phyloP scores from a whole-genome alignment of 257 asterid genomes.

The Salvia rosmarinus region DNA sequence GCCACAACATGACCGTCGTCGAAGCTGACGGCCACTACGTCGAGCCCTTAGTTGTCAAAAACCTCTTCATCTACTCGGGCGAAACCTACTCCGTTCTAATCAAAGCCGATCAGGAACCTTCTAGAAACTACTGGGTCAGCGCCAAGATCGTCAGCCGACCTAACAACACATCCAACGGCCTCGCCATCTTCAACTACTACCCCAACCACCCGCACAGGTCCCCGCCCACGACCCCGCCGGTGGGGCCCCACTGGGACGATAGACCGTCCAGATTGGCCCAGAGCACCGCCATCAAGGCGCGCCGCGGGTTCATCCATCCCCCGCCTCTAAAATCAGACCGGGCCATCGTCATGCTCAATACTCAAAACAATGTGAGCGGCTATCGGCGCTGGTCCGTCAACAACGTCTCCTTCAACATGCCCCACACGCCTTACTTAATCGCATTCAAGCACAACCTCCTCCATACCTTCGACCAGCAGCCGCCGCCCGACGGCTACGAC shows the following conservation, averaged over 20 bases:
- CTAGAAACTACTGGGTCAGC: conserved; percentile 77
- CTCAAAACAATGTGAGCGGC: conserved; percentile 65
- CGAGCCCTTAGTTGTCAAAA: conserved; percentile 75
- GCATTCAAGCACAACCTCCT: conserved; percentile 52
- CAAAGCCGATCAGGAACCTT: conserved; percentile 68
- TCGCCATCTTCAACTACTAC: conserved; percentile 73
- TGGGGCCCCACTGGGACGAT: conserved; percentile 74
- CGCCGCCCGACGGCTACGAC: conserved; percentile 71
- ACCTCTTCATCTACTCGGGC: conserved; percentile 78
- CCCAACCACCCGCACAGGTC: conserved; percentile 60
- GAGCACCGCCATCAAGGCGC: conserved; percentile 56
- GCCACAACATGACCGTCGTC: conserved; percentile 84
- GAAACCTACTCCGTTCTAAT: conserved; percentile 83
- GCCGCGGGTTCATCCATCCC: conserved; percentile 47
- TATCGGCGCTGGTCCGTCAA: conserved; percentile 67
- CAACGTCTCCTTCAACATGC: conserved; percentile 71
- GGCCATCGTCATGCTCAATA: conserved; percentile 82
- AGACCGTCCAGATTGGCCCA: conserved; percentile 50
- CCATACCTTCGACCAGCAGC: conserved; percentile 50
- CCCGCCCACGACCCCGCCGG: conserved; percentile 63
- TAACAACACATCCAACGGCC: conserved; percentile 59
- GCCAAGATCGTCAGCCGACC: conserved; percentile 61
- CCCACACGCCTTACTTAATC: conserved; percentile 74
- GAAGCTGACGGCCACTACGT: conserved; percentile 94
- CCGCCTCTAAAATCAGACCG: conserved; percentile 74